Percentiles rank a stretch among this genome's conserved stretches.
Conservation (phyloP, 2,329 filamentous ascomycete genomes). For the Aspergillus sp. region DNA sequence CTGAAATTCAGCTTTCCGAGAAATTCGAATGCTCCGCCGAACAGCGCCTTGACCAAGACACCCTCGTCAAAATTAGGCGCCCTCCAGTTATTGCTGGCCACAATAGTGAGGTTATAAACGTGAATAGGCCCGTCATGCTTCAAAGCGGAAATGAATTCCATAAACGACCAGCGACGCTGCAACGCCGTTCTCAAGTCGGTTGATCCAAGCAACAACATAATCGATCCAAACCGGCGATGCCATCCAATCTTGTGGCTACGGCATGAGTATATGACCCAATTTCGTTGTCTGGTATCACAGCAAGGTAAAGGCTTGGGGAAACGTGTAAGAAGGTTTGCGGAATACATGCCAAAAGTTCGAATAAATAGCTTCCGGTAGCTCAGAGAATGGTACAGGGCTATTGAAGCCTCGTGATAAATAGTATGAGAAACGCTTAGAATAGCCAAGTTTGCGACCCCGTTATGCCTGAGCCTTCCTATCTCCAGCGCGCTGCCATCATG, state of each 20-base stretch:
- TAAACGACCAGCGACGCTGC: conserved; percentile 16
- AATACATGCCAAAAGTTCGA: conserved; percentile 12
- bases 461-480: conserved; percentile 10
- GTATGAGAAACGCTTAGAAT: conserved; percentile 18
- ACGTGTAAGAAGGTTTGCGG: conserved; percentile 13
- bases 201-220: conserved; percentile 17
- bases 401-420: conserved; percentile 21
- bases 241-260: conserved; percentile 6
- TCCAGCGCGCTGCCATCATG: conserved; percentile 13
- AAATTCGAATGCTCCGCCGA: conserved; percentile 17
- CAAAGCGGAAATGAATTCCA: conserved; percentile 15
- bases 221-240: conserved; percentile 10
- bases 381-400: conserved; percentile 18
- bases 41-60: conserved; percentile 15
- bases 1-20: conserved; percentile 14
- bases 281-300: conserved; percentile 8
- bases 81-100: conserved; percentile 20
- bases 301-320: conserved; percentile 9
- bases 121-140: conserved; percentile 9
- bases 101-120: conserved; percentile 14
- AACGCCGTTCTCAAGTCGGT: conserved; percentile 11
- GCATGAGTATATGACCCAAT: conserved; percentile 7
- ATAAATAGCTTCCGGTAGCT: conserved; percentile 17
- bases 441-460: conserved; percentile 7
- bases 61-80: conserved; percentile 16